A percentile compares a stretch with the other conserved stretches of the same genome.
These are phyloP conservation scores for Anaeromyces robustus DNA, from an alignment of 192 early-diverging fungal genomes.

Conservation along the genomic window DNA sequence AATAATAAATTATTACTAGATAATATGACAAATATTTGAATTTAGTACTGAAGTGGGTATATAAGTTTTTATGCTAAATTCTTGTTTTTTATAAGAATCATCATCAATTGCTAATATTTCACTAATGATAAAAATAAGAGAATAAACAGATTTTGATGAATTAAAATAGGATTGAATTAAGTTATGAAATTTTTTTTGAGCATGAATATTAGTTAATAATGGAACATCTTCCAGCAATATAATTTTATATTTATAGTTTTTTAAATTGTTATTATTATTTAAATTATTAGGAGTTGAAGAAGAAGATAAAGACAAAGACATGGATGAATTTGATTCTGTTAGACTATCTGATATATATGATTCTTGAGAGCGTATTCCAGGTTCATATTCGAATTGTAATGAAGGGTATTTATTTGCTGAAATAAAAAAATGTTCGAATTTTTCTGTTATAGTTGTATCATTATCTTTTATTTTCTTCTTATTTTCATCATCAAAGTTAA, in stretches of 20 bases:
- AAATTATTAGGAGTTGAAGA: too few species aligned
- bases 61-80: background rate
- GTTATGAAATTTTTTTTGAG: background rate
- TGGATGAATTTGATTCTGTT: too few species aligned
- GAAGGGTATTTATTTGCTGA: background rate
- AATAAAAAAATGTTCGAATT: background rate
- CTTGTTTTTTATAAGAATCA: background rate
- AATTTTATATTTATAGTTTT: background rate
- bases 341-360: too few species aligned
- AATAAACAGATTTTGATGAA: background rate
- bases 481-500: background rate
- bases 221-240: background rate
- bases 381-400: background rate
- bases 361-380: background rate
- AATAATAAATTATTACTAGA: too few species aligned
- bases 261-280: too few species aligned
- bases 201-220: background rate
- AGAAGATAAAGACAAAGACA: too few species aligned
- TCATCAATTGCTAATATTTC: background rate
- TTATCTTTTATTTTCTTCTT: background rate
- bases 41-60: background rate
- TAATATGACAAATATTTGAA: background rate
- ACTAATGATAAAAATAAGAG: background rate
- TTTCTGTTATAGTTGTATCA: background rate
- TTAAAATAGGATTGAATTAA: background rate